These are phyloP conservation scores for Candida sakaeoensis DNA, from an alignment of 805 yeast genomes.

Conservation along the genomic window DNA sequence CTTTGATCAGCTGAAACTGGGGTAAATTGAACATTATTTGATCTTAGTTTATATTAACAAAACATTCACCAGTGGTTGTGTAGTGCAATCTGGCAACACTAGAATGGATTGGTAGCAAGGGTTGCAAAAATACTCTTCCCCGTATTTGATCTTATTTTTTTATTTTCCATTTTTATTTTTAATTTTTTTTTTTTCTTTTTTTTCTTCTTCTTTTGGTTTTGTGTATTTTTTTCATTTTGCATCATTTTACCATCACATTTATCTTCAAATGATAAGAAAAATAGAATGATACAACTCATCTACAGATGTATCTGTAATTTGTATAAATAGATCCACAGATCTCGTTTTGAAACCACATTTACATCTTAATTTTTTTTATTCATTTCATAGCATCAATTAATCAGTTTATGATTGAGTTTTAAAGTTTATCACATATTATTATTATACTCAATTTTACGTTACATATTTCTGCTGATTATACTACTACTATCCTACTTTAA, in stretches of 20 bases:
- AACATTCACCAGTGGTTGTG: too few relatives aligned
- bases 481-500: not conserved
- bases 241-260: not conserved
- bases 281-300: not conserved
- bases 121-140: too few relatives aligned
- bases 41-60: too few relatives aligned
- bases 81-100: too few relatives aligned
- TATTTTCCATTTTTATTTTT: too few relatives aligned
- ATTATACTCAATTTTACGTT: not conserved
- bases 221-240: not conserved
- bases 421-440: not conserved
- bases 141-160: too few relatives aligned
- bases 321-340: slow-evolving; percentile 1
- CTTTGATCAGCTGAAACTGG: too few relatives aligned
- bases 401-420: not conserved
- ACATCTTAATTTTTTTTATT: not conserved
- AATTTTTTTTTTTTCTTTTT: not conserved
- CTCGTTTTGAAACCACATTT: not conserved
- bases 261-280: not conserved
- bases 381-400: not conserved
- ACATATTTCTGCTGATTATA: not conserved
- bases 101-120: not conserved
- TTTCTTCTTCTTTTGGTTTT: not conserved
- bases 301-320: not conserved
- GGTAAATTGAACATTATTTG: too few relatives aligned